Conservation (phyloP, 805 yeast species). For the Suhomyces vadensis region DNA sequence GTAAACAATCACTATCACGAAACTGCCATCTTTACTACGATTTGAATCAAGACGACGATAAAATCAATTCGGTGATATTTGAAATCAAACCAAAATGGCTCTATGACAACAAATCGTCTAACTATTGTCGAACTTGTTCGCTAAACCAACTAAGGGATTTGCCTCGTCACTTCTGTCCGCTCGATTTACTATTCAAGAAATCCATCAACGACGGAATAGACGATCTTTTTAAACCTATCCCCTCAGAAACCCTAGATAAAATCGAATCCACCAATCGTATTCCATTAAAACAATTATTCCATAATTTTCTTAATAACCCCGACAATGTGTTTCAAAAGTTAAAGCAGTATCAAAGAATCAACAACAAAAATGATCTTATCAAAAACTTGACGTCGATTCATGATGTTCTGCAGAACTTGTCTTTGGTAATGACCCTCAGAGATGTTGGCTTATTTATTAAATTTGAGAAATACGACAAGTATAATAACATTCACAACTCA, state of each 20-base stretch:
- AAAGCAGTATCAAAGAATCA: slow-evolving; percentile 34
- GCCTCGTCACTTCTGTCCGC: slow-evolving; percentile 47
- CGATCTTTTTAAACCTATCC: slow-evolving; percentile 27
- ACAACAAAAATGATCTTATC: slow-evolving; percentile 33
- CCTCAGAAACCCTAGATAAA: slow-evolving; percentile 17
- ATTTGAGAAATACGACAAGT: slow-evolving; percentile 31
- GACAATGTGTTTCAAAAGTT: slow-evolving; percentile 35
- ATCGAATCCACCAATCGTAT: slow-evolving; percentile 25
- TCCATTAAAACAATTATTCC: slow-evolving; percentile 36
- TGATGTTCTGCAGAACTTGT: slow-evolving; percentile 44
- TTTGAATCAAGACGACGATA: slow-evolving; percentile 5
- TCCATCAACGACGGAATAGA: slow-evolving; percentile 36
- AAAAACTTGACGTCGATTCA: slow-evolving; percentile 28
- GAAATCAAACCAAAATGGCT: slow-evolving; percentile 70
- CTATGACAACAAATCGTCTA: slow-evolving; percentile 41
- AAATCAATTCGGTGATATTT: slow-evolving; percentile 24
- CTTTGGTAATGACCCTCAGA: slow-evolving; percentile 52
- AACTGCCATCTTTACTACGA: slow-evolving; percentile 34
- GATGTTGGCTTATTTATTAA: slow-evolving; percentile 56
- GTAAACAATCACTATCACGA: slow-evolving; percentile 31
- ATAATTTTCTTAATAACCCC: slow-evolving; percentile 33
- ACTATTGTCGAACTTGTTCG: slow-evolving; percentile 61
- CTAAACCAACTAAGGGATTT: slow-evolving; percentile 37
- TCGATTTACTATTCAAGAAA: slow-evolving; percentile 39
- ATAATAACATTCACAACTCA: slow-evolving; percentile 29